A percentile compares a stretch with the other conserved stretches of the same genome.
Conservation (phyloP, 495 filamentous ascomycete species). For the Amniculicola lignicola region DNA sequence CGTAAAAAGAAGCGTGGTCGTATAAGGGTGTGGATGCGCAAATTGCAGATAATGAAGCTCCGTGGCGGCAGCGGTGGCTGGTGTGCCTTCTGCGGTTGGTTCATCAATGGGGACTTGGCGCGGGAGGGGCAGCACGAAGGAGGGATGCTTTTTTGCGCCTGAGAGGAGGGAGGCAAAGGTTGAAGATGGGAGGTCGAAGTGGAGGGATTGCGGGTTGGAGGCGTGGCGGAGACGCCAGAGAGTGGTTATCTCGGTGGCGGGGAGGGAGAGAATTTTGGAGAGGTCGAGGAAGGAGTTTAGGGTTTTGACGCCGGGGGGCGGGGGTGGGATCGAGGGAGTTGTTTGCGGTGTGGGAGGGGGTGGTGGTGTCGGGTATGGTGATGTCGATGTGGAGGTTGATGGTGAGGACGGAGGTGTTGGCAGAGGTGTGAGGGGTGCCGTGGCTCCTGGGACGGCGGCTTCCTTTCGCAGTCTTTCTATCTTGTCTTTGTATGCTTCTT, state of each 20-base stretch:
- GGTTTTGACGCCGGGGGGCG: constrained; percentile 64
- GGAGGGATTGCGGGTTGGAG: constrained; percentile 64
- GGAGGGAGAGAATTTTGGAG: constrained; percentile 66
- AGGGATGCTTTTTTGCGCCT: constrained; percentile 69
- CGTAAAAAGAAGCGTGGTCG: constrained; percentile 86
- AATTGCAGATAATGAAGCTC: constrained; percentile 84
- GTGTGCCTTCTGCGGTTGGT: constrained; percentile 25
- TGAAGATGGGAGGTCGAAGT: constrained; percentile 69
- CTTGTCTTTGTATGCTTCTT: constrained; percentile 76
- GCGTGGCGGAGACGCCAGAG: constrained; percentile 92
- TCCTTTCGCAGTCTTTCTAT: constrained; percentile 64
- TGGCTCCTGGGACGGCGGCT: constrained; percentile 56
- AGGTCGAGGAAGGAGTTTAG: constrained; percentile 82
- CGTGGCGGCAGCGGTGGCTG: constrained; percentile 49
- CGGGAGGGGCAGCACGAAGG: constrained; percentile 88
- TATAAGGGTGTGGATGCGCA: constrained; percentile 65
- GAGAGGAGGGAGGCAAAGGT: constrained; percentile 67
- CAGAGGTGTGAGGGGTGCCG: constrained; percentile 41
- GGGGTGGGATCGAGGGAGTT: constrained; percentile 39
- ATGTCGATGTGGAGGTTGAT: constrained; percentile 7
- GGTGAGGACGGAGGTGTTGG: constrained; percentile 17
- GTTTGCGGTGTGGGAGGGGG: constrained; percentile 34
- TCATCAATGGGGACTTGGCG: constrained; percentile 62
- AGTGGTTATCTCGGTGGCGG: constrained; percentile 75
- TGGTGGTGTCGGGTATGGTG: constrained; percentile 40